Evolutionary conservation across 2,329 filamentous ascomycete species (phyloP), one percentile per base, ranked within the genome.

Genomic region (Chalaropsis ovoidea): DNA sequence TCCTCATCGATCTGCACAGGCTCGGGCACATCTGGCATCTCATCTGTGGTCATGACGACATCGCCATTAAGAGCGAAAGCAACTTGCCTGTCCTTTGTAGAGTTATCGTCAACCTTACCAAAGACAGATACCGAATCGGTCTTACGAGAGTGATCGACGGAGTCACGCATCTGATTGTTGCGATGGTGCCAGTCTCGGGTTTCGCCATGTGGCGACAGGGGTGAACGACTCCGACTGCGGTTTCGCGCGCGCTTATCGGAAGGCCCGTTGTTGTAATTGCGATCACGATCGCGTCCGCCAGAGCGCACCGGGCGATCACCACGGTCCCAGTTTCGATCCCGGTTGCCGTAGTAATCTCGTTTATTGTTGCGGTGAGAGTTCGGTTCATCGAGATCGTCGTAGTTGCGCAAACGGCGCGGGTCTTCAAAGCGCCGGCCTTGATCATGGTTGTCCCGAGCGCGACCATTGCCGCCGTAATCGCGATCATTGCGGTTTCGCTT

Each of bases 1-100:
- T 88, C 88, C 77, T 95, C 89, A 74, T 95, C 88, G 70, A 90
- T 73, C n/a, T 82, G 80, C 70, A 85, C 79, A 65, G 81, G 77
- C 69, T 82, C 80, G 13, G 60, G 24, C 24, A 61, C 17, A 13
- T 56, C 17, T n/a, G 5, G 39, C 6, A 27, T 42, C 27, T 24
- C 61, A 60, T 67, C 54, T 22, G 60, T 63, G n/a, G 65, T n/a
- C 60, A 66, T 67, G 27, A 67, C 63, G 1, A 63, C 52, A 43
- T 62, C 63, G 19, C 62, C 62, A n/a, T 65, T 62, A 10, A 56
- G n/a, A 41, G 64, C 24, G 58, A 67, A 67, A 6, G 63, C 60
- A 65, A 67, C 66, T 41, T 69, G 66, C 52, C 67, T 65, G 35
- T 63, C 52, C 24, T n/a, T 39, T 22, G 31, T 39, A 13, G 64